Evolutionary conservation across 352 stramenopile species (phyloP), one percentile per base, ranked within the genome.

Genomic region (Globisporangium cystogenes): DNA sequence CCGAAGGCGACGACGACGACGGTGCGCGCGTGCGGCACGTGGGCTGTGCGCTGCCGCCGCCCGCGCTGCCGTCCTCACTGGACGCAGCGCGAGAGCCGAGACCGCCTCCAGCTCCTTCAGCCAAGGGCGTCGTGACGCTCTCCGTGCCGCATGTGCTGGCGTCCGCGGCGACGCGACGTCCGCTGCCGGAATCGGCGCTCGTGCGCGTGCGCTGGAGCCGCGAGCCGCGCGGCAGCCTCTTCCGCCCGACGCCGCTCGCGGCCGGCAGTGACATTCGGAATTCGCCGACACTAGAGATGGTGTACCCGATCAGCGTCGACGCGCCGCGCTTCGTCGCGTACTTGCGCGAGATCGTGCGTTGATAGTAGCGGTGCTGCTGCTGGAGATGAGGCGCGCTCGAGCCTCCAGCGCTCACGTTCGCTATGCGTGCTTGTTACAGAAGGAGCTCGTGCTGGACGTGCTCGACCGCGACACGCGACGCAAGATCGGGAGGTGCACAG

Each of bases 381-480:
- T 39, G 14, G 8, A 16, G 12, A 11, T 39, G 33, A n/a, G n/a
- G n/a, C n/a, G n/a, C n/a, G n/a, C n/a, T n/a, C n/a, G n/a, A n/a
- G n/a, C n/a, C n/a, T n/a, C n/a, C 14, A 5, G 15, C 12, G 15
- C 8, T 39, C 39, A 20, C 29, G 5, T 10, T 37, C 26, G 1
- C 29, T 35, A 20, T 40, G 29, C 45, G 23, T 55, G n/a, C n/a
- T 14, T 37, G 7, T 37, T 16, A 20, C 31, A 82, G 69, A 60
- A 62, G 51, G 48, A 82, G 51, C 57, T 91, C 24, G 55, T 61
- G 36, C 44, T 89, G 20, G 80, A 91, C 26, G 74, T 91, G 51
- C 74, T 87, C 27, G 77, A 91, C 49, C 72, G 71, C 33, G 31
- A 29, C 3, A 71, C 69, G 1, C 53, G 74, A 12, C 73, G 58